These are phyloP conservation scores for Dendrobium officinale DNA, from an alignment of 106 monocot genomes.

Conservation along the genomic window DNA sequence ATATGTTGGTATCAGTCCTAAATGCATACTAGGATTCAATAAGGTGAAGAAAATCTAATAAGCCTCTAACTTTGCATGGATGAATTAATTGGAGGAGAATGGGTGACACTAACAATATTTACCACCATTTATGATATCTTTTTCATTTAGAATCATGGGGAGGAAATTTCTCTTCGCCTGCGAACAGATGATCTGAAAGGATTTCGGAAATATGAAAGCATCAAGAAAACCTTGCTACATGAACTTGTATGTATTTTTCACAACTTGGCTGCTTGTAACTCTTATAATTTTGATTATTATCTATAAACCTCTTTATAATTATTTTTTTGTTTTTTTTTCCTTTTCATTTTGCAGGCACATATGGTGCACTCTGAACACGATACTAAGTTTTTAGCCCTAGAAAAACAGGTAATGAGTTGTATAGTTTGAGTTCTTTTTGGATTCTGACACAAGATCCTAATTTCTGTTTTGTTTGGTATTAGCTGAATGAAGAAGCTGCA, in stretches of 20 bases:
- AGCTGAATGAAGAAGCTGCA: conserved; percentile 86
- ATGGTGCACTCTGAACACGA: conserved; percentile 96
- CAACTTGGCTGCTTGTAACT: not conserved
- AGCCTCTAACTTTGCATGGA: not conserved
- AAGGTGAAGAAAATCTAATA: conserved; percentile 44
- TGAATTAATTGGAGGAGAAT: not conserved
- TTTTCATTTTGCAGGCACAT: conserved; percentile 47
- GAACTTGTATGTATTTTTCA: conserved; percentile 62
- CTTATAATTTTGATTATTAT: not conserved
- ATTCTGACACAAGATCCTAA: not conserved
- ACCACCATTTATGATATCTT: not conserved
- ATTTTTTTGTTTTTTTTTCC: not conserved
- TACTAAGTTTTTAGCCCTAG: conserved; percentile 74
- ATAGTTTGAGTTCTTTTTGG: not conserved
- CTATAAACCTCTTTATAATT: not conserved
- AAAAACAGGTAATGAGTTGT: conserved; percentile 59
- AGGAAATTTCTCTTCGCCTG: conserved; percentile 93
- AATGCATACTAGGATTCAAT: conserved; percentile 85
- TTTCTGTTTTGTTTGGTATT: conserved; percentile 3
- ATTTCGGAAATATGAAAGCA: conserved; percentile 93
- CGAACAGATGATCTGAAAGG: conserved; percentile 97
- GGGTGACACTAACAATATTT: not conserved
- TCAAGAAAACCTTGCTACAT: conserved; percentile 88
- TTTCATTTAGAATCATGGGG: conserved; percentile 67
- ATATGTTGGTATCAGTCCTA: conserved; percentile 94